Conservation (phyloP, 352 stramenopile genomes). For the Lagenidium giganteum region DNA sequence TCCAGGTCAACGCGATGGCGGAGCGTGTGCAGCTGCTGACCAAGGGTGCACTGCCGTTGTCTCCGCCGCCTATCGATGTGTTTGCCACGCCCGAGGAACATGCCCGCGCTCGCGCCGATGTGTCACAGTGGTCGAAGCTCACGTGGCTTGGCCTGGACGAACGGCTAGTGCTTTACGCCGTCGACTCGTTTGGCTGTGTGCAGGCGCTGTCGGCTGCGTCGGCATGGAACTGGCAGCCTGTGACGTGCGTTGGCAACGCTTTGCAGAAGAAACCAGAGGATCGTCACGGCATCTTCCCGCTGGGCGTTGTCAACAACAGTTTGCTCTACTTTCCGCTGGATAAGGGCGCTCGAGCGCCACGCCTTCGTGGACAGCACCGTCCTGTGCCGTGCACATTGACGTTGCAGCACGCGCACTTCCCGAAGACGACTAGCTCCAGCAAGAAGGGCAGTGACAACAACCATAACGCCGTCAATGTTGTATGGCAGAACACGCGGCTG, state of each 20-base stretch:
- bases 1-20: constrained; percentile 26
- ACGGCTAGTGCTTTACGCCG: constrained; percentile 53
- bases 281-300: constrained; percentile 49
- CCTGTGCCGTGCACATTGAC: constrained; percentile 66
- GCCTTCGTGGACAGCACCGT: constrained; percentile 63
- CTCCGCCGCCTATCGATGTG: constrained; percentile 48
- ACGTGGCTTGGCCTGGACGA: constrained; percentile 80
- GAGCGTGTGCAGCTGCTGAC: constrained; percentile 44
- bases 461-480: constrained; percentile 23
- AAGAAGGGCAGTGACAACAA: constrained; percentile 16
- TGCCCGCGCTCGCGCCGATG: constrained; percentile 29
- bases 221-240: constrained; percentile 67
- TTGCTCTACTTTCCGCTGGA: constrained; percentile 73
- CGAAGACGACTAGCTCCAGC: constrained; percentile 33
- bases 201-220: constrained; percentile 50
- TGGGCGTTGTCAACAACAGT: constrained; percentile 69
- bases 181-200: constrained; percentile 63
- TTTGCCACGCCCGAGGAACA: constrained; percentile 74
- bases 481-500: constrained; percentile 70
- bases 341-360: constrained; percentile 28
- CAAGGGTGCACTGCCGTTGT: constrained; percentile 50
- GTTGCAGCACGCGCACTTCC: constrained; percentile 50
- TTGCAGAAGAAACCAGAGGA: constrained; percentile 56
- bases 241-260: constrained; percentile 59
- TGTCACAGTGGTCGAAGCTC: constrained; percentile 48